Conservation (phyloP, 345 rosid species). For the Toxicodendron radicans region DNA sequence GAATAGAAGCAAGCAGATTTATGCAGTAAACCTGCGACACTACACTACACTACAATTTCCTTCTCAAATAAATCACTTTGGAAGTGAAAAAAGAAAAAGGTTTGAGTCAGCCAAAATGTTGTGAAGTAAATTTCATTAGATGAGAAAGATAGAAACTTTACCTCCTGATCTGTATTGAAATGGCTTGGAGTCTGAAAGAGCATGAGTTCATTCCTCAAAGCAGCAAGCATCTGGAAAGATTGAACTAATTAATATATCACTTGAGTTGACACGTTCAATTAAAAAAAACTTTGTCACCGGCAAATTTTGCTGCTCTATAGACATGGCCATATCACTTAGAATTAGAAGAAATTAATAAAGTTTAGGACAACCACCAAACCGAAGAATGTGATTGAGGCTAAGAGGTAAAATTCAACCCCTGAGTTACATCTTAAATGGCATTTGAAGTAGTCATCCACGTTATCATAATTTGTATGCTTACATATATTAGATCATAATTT, state of each 20-base stretch:
- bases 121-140: neutral
- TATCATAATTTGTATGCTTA: neutral
- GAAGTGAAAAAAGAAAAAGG: neutral
- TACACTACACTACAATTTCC: neutral
- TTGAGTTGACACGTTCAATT: slow-evolving; percentile 13
- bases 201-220: slow-evolving; percentile 75
- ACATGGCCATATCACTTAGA: neutral
- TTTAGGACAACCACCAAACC: neutral
- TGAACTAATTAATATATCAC: slow-evolving; percentile 11
- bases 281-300: neutral
- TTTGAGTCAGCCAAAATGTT: neutral
- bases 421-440: neutral
- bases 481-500: neutral
- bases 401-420: neutral
- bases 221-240: slow-evolving; percentile 73
- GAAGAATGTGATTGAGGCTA: neutral
- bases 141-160: slow-evolving; percentile 15
- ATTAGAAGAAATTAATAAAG: neutral
- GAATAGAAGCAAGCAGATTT: neutral
- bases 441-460: neutral
- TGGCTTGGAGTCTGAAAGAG: slow-evolving; percentile 58
- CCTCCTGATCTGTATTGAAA: slow-evolving; percentile 86
- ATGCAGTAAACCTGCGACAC: neutral
- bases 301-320: slow-evolving; percentile 1
- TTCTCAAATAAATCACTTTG: neutral